phyloP scores from a whole-genome alignment of 129 eudicot species.

The Lactuca saligna region DNA sequence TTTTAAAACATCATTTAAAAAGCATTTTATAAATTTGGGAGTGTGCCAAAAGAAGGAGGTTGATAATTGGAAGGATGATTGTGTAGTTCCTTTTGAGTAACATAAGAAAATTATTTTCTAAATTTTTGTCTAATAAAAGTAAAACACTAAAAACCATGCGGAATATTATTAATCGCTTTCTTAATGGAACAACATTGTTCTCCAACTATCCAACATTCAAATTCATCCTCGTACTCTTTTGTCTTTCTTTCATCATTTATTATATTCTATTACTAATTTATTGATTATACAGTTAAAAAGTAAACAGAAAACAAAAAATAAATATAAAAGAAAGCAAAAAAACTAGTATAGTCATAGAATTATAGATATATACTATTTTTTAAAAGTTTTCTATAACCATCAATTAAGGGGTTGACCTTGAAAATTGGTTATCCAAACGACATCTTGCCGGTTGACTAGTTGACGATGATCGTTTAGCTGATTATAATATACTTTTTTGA shows the following conservation, averaged over 20 bases:
- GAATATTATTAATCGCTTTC: conserved; percentile 29
- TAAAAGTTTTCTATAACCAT: no score
- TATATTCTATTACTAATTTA: background rate
- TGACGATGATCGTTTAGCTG: no score
- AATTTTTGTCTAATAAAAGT: conserved; percentile 34
- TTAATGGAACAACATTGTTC: conserved; percentile 30
- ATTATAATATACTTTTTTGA: no score
- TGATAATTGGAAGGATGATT: conserved; percentile 28
- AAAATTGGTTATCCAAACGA: no score
- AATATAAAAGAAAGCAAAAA: background rate
- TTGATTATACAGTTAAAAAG: background rate
- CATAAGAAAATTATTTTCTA: conserved; percentile 22
- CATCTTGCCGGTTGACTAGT: no score
- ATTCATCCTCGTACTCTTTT: conserved; percentile 38
- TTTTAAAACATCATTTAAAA: background rate
- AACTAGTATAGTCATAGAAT: no score
- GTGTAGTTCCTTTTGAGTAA: conserved; percentile 35
- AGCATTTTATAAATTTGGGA: background rate
- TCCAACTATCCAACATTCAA: conserved; percentile 34
- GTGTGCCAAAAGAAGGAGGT: conserved; percentile 7
- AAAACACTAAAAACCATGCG: conserved; percentile 43
- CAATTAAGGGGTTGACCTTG: no score
- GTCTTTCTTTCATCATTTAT: conserved; percentile 20
- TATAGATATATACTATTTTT: no score
- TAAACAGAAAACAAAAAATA: background rate